Evolutionary conservation across 805 yeast genomes (phyloP).

Genomic region (Komagataella kurtzmanii): DNA sequence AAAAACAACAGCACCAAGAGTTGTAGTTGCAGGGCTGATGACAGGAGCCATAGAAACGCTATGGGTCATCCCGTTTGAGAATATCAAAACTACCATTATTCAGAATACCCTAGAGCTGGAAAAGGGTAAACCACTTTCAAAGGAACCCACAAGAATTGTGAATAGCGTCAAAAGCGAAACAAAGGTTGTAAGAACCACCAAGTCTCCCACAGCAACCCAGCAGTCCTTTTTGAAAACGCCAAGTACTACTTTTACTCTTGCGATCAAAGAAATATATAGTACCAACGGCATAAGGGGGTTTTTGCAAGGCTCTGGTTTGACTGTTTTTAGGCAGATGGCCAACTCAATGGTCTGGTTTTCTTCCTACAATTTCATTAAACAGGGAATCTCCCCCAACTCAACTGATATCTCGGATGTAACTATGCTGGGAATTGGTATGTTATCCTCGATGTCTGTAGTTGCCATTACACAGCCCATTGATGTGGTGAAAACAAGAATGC

Average conservation of each 20-base stretch:
- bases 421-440: conserved; percentile 34
- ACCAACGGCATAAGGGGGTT: conserved; percentile 70
- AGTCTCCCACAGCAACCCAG: conserved; percentile 2
- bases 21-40: conserved; percentile 72
- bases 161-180: neutral
- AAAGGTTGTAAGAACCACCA: neutral
- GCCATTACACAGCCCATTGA: conserved; percentile 81
- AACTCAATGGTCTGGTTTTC: conserved; percentile 78
- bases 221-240: conserved; percentile 36
- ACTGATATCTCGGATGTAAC: conserved; percentile 24
- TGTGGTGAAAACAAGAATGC: conserved; percentile 78
- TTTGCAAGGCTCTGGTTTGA: conserved; percentile 73
- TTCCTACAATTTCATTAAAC: conserved; percentile 67
- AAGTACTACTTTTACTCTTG: conserved; percentile 34
- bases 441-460: conserved; percentile 63
- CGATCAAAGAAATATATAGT: conserved; percentile 52
- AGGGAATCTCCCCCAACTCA: conserved; percentile 41
- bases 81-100: conserved; percentile 67
- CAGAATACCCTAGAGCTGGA: conserved; percentile 38
- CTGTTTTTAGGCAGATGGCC: conserved; percentile 65
- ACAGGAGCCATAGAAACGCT: conserved; percentile 77
- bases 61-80: conserved; percentile 36
- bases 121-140: conserved; percentile 2
- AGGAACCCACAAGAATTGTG: neutral
- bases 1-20: conserved; percentile 64